Evolutionary conservation across 306 rosid species (phyloP), one percentile per base, ranked within the genome.

Genomic region (Parietaria judaica): DNA sequence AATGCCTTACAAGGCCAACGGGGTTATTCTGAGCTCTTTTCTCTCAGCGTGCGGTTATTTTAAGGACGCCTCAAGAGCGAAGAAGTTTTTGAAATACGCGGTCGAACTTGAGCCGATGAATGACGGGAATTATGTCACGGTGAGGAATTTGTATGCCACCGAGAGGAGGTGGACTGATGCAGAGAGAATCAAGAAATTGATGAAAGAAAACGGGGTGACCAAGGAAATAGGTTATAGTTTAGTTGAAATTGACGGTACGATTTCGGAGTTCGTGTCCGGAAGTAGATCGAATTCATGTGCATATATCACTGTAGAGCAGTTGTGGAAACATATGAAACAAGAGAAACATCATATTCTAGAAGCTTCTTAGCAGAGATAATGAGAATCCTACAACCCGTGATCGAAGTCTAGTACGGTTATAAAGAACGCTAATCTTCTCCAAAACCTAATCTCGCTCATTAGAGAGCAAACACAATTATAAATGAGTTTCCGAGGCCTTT

Each of bases 1-100:
- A 65, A 85, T 88, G 90, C 96, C 95, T 54, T 81, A 70, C 17
- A 51, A 63, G 64, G 77, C 78, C 55, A 83, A 85, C 48, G 96
- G 70, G 60, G 81, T 79, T 63, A 88, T 88, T 68, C 61, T 81
- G 67, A 85, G 80, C 58, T 85, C 86, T 51, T 83, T 85, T 71
- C 76, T 81, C 15, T 81, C 76, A 78, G 83, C 90, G 11, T 83
- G 96, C 52, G 78, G 86, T 51, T 60, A 72, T 72, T 79, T 50
- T 38, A 73, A 79, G 36, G 89, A 85, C 51, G 72, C 79, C 56
- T 43, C n/a, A 2, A 79, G 86, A 72, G 89, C 94, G 0, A 82
- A 80, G 70, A 81, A 76, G 79, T 72, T 75, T 16, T 76, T 87
- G 13, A 71, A 68, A 54, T 64, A 76, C 61, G 83, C 80, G 0